Evolutionary conservation across 306 rosid species (phyloP), one percentile per base, ranked within the genome.

Genomic region (Cajanus cajan): DNA sequence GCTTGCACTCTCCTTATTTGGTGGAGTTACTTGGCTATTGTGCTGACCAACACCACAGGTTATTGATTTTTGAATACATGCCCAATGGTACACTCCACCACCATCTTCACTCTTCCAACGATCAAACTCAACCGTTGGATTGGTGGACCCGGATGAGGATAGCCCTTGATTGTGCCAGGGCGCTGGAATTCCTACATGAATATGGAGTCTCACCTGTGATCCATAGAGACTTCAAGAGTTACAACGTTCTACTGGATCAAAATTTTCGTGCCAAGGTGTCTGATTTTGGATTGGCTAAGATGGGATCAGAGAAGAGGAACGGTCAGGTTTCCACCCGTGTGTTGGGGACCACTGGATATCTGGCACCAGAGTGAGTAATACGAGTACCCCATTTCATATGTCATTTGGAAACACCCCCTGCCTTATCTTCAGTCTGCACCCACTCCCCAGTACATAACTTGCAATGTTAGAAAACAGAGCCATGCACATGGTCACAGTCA

Each of bases 281-380:
- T 0, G 90, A 89, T 84, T 93, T 96, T 36, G 93, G 94, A 36
- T 83, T 90, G 93, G 99, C 96, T 68, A 96, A 89, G 86, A 88
- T 90, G 89, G 96, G 92, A 11, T 93, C 98, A 8, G 92, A 90
- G 78, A 96, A 90, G 81, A 90, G 85, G 86, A 89, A 96, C 28
- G 93, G 96, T 44, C 99, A 87, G 78, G 89, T 91, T 73, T 96
- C 94, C 12, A 96, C 99, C 15, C 87, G 92, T 66, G 92, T 93
- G 69, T 78, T 89, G 36, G 96, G 97, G 96, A 91, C 97, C 94
- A 93, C 98, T 3, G 99, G 97, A 85, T 96, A 93, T 84, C 68
- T 91, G 41, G 99, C 99, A 68, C 99, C 99, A 84, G 99, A 96
- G 99, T 96, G 87, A 93, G 98, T 89, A 81, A 57, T 67, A 41